Conservation (phyloP, 1,139 yeast species). For the Suhomyces wounanorum region DNA sequence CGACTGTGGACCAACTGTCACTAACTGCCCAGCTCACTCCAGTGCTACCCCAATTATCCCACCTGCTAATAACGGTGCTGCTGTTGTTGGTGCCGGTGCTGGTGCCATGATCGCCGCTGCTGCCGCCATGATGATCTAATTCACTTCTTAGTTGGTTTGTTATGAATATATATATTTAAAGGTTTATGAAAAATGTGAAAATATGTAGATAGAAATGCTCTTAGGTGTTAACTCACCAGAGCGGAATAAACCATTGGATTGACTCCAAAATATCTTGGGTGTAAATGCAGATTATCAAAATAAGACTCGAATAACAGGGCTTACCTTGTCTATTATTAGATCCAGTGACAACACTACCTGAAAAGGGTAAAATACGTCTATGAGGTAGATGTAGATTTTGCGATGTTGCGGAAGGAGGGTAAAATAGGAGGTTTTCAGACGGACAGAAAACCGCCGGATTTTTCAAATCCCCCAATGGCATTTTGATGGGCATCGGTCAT, state of each 20-base stretch:
- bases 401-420: too few species aligned
- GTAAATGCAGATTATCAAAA: too few species aligned
- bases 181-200: background rate
- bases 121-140: constrained; percentile 20
- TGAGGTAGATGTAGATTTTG: too few species aligned
- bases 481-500: too few species aligned
- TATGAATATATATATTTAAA: background rate
- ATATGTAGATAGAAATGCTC: background rate
- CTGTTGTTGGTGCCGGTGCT: constrained; percentile 25
- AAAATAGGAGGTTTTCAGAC: too few species aligned
- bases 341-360: too few species aligned
- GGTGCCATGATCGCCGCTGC: constrained; percentile 26
- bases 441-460: too few species aligned
- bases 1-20: constrained; percentile 17
- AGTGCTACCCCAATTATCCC: constrained; percentile 10
- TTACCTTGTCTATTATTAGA: too few species aligned
- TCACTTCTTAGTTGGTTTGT: background rate
- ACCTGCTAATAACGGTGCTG: constrained; percentile 18
- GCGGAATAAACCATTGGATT: background rate
- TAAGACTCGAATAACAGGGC: too few species aligned
- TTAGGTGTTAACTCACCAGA: background rate
- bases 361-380: too few species aligned
- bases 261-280: too few species aligned
- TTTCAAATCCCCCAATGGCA: too few species aligned
- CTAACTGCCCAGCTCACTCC: constrained; percentile 20